phyloP scores from a whole-genome alignment of 495 filamentous ascomycete species.

The Clohesyomyces aquaticus region DNA sequence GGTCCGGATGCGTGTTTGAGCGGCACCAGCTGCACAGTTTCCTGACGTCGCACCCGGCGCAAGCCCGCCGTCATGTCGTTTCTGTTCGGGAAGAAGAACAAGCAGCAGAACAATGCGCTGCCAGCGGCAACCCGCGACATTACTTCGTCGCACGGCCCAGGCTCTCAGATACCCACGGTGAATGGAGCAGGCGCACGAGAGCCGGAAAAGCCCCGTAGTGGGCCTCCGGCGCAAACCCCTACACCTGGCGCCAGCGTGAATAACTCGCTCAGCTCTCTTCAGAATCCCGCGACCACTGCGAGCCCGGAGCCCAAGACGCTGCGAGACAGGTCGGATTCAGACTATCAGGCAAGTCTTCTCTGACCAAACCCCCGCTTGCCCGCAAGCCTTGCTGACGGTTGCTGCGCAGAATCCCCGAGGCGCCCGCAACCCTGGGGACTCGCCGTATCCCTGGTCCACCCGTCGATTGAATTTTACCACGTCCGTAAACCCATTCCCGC shows the following conservation, averaged over 20 bases:
- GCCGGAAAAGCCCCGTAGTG: constrained; percentile 43
- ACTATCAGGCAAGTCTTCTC: constrained; percentile 41
- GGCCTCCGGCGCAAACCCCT: constrained; percentile 55
- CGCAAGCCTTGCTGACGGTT: constrained; percentile 11
- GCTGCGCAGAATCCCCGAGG: constrained; percentile 48
- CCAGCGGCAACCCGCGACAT: constrained; percentile 60
- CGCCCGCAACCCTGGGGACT: constrained; percentile 43
- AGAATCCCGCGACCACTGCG: constrained; percentile 36
- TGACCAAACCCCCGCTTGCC: neutral
- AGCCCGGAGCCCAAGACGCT: constrained; percentile 61
- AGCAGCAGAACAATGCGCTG: constrained; percentile 57
- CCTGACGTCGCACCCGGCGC: constrained; percentile 29
- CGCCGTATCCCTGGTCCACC: constrained; percentile 96
- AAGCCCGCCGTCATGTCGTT: constrained; percentile 64
- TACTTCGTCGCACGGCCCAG: constrained; percentile 44
- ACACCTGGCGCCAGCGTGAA: constrained; percentile 68
- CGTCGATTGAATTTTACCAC: constrained; percentile 83
- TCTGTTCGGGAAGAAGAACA: constrained; percentile 70
- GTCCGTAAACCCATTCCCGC: constrained; percentile 84
- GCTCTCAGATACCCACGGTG: constrained; percentile 44
- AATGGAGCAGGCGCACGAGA: constrained; percentile 40
- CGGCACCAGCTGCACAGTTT: constrained; percentile 14
- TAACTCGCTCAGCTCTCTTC: constrained; percentile 63
- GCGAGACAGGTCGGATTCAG: constrained; percentile 51
- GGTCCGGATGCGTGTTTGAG: constrained; percentile 32